Percentiles rank a stretch among this genome's conserved stretches.
These are phyloP conservation scores for Meredithiella fracta DNA, from an alignment of 2,329 filamentous ascomycete genomes.

Conservation along the genomic window DNA sequence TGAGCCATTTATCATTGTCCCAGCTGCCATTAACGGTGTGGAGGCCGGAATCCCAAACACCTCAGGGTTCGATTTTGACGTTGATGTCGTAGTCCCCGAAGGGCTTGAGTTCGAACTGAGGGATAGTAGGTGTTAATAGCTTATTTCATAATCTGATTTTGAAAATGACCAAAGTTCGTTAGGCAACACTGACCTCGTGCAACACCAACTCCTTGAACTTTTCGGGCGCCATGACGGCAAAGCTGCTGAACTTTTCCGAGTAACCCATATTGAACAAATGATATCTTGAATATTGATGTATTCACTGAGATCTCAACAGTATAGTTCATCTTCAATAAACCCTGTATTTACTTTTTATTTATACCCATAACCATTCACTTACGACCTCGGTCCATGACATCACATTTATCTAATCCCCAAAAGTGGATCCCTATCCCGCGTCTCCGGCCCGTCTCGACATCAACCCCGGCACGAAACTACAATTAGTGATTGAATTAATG, in stretches of 20 bases:
- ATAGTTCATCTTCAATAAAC: no score
- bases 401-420: no score
- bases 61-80: conserved; percentile 63
- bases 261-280: conserved; percentile 19
- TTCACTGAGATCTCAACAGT: neutral
- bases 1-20: conserved; percentile 39
- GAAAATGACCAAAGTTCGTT: neutral
- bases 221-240: conserved; percentile 39
- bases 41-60: conserved; percentile 51
- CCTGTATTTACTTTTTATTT: no score
- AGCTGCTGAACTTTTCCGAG: conserved; percentile 44
- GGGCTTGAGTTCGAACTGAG: conserved; percentile 64
- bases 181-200: conserved; percentile 3
- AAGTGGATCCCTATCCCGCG: no score
- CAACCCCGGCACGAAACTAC: no score
- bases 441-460: no score
- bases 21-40: conserved; percentile 50
- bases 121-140: neutral
- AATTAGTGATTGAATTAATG: no score
- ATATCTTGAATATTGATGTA: neutral
- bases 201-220: conserved; percentile 7
- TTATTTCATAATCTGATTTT: neutral
- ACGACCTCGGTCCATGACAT: no score
- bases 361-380: no score
- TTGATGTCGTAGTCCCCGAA: conserved; percentile 68